Evolutionary conservation across 2,329 filamentous ascomycete species (phyloP).

Genomic region (Volutella citrinella): DNA sequence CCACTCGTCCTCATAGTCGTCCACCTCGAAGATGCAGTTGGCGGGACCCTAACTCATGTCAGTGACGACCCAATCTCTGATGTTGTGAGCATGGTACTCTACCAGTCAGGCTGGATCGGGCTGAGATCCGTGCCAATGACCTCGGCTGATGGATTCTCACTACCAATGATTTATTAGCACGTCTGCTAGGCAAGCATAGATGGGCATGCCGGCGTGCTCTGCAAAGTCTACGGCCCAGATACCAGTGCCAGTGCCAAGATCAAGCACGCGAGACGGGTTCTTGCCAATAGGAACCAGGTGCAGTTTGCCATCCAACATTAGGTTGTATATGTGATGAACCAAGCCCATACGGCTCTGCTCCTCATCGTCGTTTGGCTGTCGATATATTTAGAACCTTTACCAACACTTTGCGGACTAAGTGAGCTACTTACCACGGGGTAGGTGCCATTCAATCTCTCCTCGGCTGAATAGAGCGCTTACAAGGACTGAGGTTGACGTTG

Average conservation of each 20-base stretch:
- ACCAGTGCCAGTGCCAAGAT: slow-evolving; percentile 17
- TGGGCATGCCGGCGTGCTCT: background rate
- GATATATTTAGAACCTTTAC: background rate
- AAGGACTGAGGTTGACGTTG: too few relatives aligned
- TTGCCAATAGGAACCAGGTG: slow-evolving; percentile 9
- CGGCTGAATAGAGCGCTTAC: too few relatives aligned
- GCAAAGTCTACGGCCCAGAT: background rate
- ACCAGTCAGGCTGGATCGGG: slow-evolving; percentile 10
- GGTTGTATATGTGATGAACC: slow-evolving; percentile 14
- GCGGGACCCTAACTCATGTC: slow-evolving; percentile 6
- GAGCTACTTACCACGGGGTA: slow-evolving; percentile 3
- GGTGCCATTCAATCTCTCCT: too few relatives aligned
- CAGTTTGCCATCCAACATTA: slow-evolving; percentile 10
- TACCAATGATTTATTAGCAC: background rate
- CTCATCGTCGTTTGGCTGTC: slow-evolving; percentile 13
- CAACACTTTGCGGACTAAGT: background rate
- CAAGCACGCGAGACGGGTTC: slow-evolving; percentile 8
- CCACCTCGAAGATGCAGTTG: slow-evolving; percentile 15
- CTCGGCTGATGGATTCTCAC: slow-evolving; percentile 7
- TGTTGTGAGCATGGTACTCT: background rate
- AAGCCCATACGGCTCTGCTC: slow-evolving; percentile 14
- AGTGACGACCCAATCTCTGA: background rate
- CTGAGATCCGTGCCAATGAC: slow-evolving; percentile 5
- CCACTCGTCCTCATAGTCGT: slow-evolving; percentile 15
- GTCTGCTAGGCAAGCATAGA: background rate